A percentile compares a stretch with the other conserved stretches of the same genome.
phyloP scores from a whole-genome alignment of 116 monocot species.

The Cymodocea nodosa region DNA sequence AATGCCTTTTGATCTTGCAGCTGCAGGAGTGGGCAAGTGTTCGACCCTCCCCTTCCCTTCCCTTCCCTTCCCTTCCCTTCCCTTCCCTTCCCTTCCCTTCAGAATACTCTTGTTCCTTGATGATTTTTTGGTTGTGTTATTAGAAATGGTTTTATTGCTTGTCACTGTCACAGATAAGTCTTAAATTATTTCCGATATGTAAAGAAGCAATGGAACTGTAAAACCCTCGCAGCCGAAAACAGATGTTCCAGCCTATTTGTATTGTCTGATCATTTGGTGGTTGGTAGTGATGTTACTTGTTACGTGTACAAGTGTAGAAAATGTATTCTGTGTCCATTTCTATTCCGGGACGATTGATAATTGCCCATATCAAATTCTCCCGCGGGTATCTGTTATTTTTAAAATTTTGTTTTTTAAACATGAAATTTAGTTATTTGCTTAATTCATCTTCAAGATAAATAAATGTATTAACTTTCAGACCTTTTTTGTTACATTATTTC shows the following conservation, averaged over 20 bases:
- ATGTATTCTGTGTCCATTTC: too few relatives aligned
- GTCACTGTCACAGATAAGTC: neutral
- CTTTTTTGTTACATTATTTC: too few relatives aligned
- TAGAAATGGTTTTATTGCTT: neutral
- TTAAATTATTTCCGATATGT: slow-evolving; percentile 1
- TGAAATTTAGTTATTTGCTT: too few relatives aligned
- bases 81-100: too few relatives aligned
- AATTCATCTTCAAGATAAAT: too few relatives aligned
- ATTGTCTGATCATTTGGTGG: neutral
- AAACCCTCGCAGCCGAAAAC: neutral
- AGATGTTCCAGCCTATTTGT: neutral
- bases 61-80: too few relatives aligned
- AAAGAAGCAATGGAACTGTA: neutral
- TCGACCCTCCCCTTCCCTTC: neutral
- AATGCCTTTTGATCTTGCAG: neutral
- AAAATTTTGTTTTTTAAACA: too few relatives aligned
- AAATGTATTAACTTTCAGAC: too few relatives aligned
- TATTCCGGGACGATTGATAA: too few relatives aligned
- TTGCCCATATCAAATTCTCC: too few relatives aligned
- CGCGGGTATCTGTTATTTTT: too few relatives aligned
- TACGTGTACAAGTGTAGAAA: too few relatives aligned
- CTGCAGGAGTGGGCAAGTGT: neutral
- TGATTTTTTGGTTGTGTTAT: neutral
- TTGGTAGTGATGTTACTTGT: neutral
- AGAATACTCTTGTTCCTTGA: neutral